These are phyloP conservation scores for Erysimum cheiranthoides DNA, from an alignment of 345 rosid species.

Conservation along the genomic window DNA sequence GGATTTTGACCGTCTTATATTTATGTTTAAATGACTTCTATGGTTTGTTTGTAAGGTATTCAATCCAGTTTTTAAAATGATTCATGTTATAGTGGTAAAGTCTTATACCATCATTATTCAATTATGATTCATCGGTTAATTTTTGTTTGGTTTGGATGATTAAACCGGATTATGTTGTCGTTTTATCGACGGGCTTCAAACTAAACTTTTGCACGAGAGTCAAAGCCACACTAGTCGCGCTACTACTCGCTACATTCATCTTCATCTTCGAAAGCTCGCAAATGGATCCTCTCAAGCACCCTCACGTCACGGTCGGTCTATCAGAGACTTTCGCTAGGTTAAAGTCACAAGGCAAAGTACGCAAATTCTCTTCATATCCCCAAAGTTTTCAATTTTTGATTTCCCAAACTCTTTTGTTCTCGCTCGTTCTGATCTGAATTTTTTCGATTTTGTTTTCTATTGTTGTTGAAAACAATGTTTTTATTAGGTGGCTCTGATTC, in stretches of 20 bases:
- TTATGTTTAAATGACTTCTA: no score
- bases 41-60: no score
- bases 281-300: slow-evolving; percentile 60
- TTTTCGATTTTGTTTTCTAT: not conserved
- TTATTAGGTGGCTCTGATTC: slow-evolving; percentile 76
- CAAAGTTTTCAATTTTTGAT: slow-evolving; percentile 22
- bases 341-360: slow-evolving; percentile 69
- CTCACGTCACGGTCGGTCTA: slow-evolving; percentile 53
- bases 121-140: not conserved
- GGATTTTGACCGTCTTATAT: not conserved
- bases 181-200: not conserved
- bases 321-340: slow-evolving; percentile 69
- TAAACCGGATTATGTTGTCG: slow-evolving; percentile 13
- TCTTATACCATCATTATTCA: no score
- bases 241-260: slow-evolving; percentile 34
- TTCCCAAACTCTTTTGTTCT: not conserved
- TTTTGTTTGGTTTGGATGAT: slow-evolving; percentile 4
- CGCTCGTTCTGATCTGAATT: slow-evolving; percentile 2
- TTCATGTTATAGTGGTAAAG: no score
- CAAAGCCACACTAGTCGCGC: slow-evolving; percentile 27
- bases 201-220: not conserved
- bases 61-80: not conserved
- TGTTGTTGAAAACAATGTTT: not conserved
- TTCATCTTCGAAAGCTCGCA: slow-evolving; percentile 48
- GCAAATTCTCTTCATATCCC: not conserved